Evolutionary conservation across 352 stramenopile species (phyloP), one percentile per base, ranked within the genome.

Genomic region (Pythium phragmiticola): DNA sequence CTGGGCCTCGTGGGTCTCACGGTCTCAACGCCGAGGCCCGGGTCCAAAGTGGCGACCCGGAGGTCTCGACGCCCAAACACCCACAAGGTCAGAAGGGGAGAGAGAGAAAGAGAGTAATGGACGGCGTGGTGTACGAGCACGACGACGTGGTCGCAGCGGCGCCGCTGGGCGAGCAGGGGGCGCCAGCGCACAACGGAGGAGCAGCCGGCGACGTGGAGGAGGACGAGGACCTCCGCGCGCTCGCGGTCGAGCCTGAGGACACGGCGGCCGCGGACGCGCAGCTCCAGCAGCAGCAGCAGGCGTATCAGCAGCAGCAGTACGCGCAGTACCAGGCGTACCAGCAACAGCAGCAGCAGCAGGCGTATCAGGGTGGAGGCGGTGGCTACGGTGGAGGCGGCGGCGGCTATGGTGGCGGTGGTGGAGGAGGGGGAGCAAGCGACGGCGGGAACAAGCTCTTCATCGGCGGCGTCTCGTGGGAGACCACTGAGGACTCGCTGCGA

Each of bases 381-480:
- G 66, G 60, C 33, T 68, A 59, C 52, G 65, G 55, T 9, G 23
- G 63, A n/a, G 54, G 49, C 8, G 57, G 66, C n/a, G 30, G 37
- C 8, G 54, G 52, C 3, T 55, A 50, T 11, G 47, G 52, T 7
- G 37, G 36, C 0, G 53, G 26, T 0, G 59, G 57, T 3, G 42
- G 43, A 28, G n/a, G 57, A 17, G 21, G n/a, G 12, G n/a, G n/a
- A 26, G 46, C 9, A 30, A 28, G 45, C 11, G 66, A 48, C 34
- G 55, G 57, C 47, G 16, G 64, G 63, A 34, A 69, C 79, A 98
- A 98, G 70, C 80, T 97, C 17, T 98, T 98, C 62, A 88, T 97
- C 60, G 90, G 91, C 46, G 91, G 91, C 17, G 84, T 98, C 34
- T 92, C 83, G 43, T 98, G 90, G 90, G 86, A 97, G 58, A 98